A percentile compares a stretch with the other conserved stretches of the same genome.
Conservation (phyloP, 768 basidiomycete genomes). For the Mrakia gelida region DNA sequence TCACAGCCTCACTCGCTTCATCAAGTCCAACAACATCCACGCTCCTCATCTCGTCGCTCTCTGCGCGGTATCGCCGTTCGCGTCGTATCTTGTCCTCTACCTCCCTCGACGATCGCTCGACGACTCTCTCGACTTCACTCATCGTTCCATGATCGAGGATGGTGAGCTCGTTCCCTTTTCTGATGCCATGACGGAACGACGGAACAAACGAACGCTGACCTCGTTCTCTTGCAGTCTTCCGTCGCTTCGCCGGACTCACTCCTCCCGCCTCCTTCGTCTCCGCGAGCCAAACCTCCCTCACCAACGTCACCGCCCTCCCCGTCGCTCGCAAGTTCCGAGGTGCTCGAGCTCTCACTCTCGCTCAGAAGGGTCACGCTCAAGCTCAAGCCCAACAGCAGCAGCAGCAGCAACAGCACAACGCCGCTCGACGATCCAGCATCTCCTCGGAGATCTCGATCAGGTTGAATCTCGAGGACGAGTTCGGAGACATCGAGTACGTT, state of each 20-base stretch:
- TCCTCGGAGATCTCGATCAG: background rate
- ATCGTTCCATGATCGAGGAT: conserved; percentile 76
- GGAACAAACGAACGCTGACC: background rate
- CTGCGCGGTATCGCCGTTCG: conserved; percentile 76
- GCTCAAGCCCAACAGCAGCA: background rate
- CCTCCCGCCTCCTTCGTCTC: conserved; percentile 47
- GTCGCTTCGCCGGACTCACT: conserved; percentile 70
- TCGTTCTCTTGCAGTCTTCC: conserved; percentile 63
- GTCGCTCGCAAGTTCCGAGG: conserved; percentile 44
- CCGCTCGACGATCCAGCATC: background rate
- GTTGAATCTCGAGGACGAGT: background rate
- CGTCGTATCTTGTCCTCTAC: conserved; percentile 83
- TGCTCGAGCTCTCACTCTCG: conserved; percentile 48
- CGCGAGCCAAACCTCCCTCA: conserved; percentile 64
- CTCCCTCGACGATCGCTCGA: conserved; percentile 88
- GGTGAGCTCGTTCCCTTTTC: background rate
- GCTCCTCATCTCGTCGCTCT: conserved; percentile 84
- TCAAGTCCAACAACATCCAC: conserved; percentile 96
- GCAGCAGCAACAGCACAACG: too few relatives aligned
- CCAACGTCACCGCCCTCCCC: background rate
- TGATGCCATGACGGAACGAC: too few relatives aligned
- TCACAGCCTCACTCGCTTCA: conserved; percentile 77
- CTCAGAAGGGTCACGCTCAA: background rate
- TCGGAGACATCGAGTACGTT: background rate
- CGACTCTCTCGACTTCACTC: conserved; percentile 88